phyloP scores from a whole-genome alignment of 495 filamentous ascomycete species.

The Xylaria intraflava region DNA sequence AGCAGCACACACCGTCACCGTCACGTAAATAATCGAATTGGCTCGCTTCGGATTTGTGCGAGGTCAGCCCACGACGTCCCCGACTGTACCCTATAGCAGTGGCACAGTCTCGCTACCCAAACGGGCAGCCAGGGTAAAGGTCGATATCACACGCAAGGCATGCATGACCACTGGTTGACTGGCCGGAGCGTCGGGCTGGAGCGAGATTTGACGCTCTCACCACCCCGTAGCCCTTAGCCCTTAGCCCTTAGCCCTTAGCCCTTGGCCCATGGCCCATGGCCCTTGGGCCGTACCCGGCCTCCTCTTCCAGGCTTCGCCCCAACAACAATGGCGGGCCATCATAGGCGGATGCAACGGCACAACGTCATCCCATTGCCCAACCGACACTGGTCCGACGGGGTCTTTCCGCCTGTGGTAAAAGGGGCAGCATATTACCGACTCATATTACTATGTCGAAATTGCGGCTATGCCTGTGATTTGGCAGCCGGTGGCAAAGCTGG shows the following conservation, averaged over 20 bases:
- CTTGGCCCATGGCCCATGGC: not conserved
- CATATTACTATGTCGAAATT: not conserved
- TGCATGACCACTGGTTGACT: conserved; percentile 6
- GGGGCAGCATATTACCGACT: not conserved
- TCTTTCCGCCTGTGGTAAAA: not conserved
- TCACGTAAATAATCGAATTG: not conserved
- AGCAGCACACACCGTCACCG: not conserved
- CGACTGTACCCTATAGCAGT: not conserved
- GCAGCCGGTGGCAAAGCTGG: conserved; percentile 13
- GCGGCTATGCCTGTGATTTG: conserved; percentile 8
- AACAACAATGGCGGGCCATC: not conserved
- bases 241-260: not conserved
- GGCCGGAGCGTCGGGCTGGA: not conserved
- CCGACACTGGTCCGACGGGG: conserved; percentile 8
- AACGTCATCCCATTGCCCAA: conserved; percentile 17
- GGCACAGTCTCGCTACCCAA: not conserved
- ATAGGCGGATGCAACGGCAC: conserved; percentile 10
- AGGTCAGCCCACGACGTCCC: conserved; percentile 6
- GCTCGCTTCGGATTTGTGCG: conserved; percentile 1
- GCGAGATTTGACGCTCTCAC: conserved; percentile 1
- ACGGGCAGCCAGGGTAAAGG: not conserved
- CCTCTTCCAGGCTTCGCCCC: not conserved
- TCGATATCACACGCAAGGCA: conserved; percentile 6
- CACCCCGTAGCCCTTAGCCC: not conserved
- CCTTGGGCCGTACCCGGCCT: not conserved